Conservation (phyloP, 305 asterid species). For the Solanum chacoense region DNA sequence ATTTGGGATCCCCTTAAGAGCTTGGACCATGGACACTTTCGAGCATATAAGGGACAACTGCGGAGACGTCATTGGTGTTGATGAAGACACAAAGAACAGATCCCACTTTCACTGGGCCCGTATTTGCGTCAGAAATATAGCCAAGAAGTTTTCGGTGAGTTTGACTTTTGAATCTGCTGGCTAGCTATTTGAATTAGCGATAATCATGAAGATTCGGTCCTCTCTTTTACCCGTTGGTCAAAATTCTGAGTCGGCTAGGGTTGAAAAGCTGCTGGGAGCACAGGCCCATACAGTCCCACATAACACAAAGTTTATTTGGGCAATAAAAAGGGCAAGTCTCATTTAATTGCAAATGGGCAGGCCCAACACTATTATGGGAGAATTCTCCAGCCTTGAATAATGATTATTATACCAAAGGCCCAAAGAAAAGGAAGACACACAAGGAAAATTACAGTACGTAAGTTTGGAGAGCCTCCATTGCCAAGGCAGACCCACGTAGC, state of each 20-base stretch:
- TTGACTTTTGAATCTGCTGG: neutral
- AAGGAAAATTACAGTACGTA: neutral
- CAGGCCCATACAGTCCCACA: neutral
- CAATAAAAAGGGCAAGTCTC: neutral
- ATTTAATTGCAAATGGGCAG: neutral
- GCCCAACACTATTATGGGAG: neutral
- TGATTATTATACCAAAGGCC: neutral
- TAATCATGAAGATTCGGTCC: neutral
- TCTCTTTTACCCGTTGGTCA: neutral
- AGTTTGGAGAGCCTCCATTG: neutral
- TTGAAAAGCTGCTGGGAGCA: neutral
- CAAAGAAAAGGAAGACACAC: neutral
- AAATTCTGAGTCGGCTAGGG: neutral
- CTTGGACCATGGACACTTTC: neutral
- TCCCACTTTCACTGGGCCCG: neutral
- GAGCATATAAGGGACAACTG: neutral
- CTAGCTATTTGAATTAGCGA: no score
- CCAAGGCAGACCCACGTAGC: neutral
- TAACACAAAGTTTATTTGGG: neutral
- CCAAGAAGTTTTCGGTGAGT: neutral
- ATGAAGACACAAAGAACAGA: neutral
- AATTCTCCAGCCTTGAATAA: neutral
- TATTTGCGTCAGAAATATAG: neutral
- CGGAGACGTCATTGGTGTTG: neutral
- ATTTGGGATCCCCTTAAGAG: neutral